phyloP scores from a whole-genome alignment of 345 rosid species.

The Brassica cretica region DNA sequence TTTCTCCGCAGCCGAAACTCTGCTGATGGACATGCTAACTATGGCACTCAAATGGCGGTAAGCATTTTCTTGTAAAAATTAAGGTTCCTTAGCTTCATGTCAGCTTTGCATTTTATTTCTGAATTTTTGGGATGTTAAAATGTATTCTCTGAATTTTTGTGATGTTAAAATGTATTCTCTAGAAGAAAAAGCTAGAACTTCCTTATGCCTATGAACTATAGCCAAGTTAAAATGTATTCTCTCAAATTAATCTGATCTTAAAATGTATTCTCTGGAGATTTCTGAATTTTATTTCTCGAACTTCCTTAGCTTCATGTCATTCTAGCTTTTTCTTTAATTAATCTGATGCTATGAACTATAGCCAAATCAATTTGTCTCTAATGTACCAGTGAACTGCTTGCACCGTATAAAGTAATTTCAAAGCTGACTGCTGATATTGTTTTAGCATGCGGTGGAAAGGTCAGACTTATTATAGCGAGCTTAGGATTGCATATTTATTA shows the following conservation, averaged over 20 bases:
- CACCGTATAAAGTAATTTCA: slow-evolving; percentile 17
- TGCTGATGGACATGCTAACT: slow-evolving; percentile 84
- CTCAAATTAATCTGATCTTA: no score
- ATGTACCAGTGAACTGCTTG: slow-evolving; percentile 13
- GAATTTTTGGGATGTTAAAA: slow-evolving; percentile 4
- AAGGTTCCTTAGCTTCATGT: slow-evolving; percentile 12
- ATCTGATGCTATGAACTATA: background rate
- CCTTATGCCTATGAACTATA: no score
- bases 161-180: no score
- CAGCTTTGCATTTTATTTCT: slow-evolving; percentile 1
- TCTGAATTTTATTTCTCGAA: no score
- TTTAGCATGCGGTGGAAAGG: slow-evolving; percentile 8
- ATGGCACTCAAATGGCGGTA: slow-evolving; percentile 92
- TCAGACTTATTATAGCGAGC: slow-evolving; percentile 4
- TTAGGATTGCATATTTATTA: slow-evolving; percentile 4
- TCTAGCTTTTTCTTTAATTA: slow-evolving; percentile 2
- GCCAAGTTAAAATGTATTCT: no score
- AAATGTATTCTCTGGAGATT: slow-evolving; percentile 14
- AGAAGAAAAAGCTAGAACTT: no score
- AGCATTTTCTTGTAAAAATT: slow-evolving; percentile 34
- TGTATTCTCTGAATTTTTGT: background rate
- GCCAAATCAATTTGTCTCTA: slow-evolving; percentile 20
- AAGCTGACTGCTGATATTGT: slow-evolving; percentile 1
- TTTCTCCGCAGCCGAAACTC: slow-evolving; percentile 76
- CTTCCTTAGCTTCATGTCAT: background rate